These are phyloP conservation scores for Hordeum marinum DNA, from an alignment of 176 grass and related monocot species.

Conservation along the genomic window DNA sequence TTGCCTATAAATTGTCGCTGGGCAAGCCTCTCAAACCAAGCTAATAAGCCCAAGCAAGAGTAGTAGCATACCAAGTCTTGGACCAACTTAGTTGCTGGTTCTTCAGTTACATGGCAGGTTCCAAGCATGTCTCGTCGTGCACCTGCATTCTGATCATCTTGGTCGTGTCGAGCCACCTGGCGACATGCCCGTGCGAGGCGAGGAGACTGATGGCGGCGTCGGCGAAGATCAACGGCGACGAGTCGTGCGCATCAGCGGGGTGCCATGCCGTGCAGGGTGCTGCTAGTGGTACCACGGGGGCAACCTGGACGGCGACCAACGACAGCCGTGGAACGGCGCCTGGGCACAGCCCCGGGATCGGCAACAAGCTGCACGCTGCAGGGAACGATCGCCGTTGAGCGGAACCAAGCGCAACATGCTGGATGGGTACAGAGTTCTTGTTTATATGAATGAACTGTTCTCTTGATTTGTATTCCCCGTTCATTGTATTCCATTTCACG, in stretches of 20 bases:
- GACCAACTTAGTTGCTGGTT: background rate
- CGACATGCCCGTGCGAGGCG: background rate
- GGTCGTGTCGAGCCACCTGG: background rate
- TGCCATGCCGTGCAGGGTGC: background rate
- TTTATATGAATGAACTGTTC: background rate
- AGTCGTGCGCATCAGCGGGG: background rate
- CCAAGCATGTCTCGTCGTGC: background rate
- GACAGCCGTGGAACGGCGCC: slow-evolving; percentile 48
- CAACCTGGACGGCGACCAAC: slow-evolving; percentile 1
- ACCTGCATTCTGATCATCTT: slow-evolving; percentile 30
- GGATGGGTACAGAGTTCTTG: background rate
- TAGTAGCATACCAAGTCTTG: background rate
- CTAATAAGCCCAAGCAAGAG: background rate
- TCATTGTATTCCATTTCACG: no score
- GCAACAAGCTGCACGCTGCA: slow-evolving; percentile 41
- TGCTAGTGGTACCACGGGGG: background rate
- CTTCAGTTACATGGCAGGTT: slow-evolving; percentile 22
- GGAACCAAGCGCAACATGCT: background rate
- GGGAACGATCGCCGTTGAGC: slow-evolving; percentile 28
- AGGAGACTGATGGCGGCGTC: slow-evolving; percentile 15
- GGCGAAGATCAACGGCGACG: background rate
- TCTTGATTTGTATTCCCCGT: background rate
- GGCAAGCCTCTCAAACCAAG: background rate
- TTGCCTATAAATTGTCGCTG: slow-evolving; percentile 30
- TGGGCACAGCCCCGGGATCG: slow-evolving; percentile 64